Base-by-base conservation (phyloP, 2,329 filamentous ascomycete genomes). In the Trichoderma simmonsii region DNA sequence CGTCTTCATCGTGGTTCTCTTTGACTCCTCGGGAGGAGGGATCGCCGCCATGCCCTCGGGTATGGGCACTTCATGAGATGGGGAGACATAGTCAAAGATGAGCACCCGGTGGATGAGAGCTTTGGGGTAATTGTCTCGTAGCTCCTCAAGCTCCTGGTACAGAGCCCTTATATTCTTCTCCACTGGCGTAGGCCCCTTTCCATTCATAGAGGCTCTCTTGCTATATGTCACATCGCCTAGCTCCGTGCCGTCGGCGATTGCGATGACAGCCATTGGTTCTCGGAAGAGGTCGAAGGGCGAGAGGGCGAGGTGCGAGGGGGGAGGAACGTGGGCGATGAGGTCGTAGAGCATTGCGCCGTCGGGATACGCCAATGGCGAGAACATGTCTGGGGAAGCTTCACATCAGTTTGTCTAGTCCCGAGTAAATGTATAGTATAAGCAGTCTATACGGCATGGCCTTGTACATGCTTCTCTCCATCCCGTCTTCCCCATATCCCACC, bases 201-300 rank as follows among this genome's bases (percentile, higher is more conserved):
- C 86, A 67, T 85, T 87, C 11, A 83, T 80, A 14, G 88, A 90
- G 66, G 85, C 83, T 56, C 87, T 83, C 76, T 86, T 88, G 80
- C 83, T 87, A 74, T 89, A 88, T 57, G 83, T 81, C 5, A 83
- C 80, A 73, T 85, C 85, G 72, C 85, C 82, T 30, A 93, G 85
- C 80, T 97, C 93, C 54, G 84, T 82, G 62, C 93, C 94, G 81
- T 98, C 95, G 18, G 93, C 93, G 72, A 98, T 86, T 3, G 93
- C 95, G 74, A 99, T 88, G 30, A 98, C 86, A 66, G 92, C 89
- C 69, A 98, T 86, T 9, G 94, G 92, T 80, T 97, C 93, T 76
- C 95, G 89, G 80, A 93, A 97, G 57, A 95, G 85, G 80, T 99
- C 96, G 84, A 98, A 98, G 1, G 96, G 95, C 48, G 92, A 92